These are phyloP conservation scores for Alternaria metachromatica DNA, from an alignment of 2,329 filamentous ascomycete genomes.

Conservation along the genomic window DNA sequence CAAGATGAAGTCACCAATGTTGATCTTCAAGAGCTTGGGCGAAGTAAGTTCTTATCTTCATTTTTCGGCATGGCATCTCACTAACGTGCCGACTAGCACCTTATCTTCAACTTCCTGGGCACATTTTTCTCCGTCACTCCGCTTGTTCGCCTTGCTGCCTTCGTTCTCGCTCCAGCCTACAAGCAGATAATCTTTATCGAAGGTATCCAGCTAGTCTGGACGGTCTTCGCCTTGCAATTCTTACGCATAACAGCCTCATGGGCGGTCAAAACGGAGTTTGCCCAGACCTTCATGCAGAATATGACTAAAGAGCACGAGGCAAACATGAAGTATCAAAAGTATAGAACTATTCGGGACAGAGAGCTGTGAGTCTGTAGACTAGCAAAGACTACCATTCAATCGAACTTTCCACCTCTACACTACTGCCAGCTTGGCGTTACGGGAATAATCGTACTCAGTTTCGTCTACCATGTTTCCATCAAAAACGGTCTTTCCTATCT, in stretches of 20 bases:
- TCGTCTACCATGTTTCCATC: background rate
- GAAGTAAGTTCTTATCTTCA: conserved; percentile 5
- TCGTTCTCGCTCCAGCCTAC: conserved; percentile 17
- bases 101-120: background rate
- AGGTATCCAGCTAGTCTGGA: conserved; percentile 3
- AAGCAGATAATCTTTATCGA: conserved; percentile 22
- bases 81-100: conserved; percentile 2
- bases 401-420: background rate
- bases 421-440: background rate
- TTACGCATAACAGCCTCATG: conserved; percentile 10
- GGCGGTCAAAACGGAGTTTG: conserved; percentile 16
- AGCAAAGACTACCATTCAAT: background rate
- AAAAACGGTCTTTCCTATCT: background rate
- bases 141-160: conserved; percentile 11
- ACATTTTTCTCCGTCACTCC: conserved; percentile 7
- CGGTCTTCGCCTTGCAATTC: conserved; percentile 7
- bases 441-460: background rate
- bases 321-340: background rate
- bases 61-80: background rate
- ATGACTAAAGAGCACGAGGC: background rate
- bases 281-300: conserved; percentile 11
- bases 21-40: background rate
- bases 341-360: background rate
- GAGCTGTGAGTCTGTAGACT: background rate
- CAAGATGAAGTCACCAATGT: conserved; percentile 3